Conservation (phyloP, 768 basidiomycete genomes). For the Boletus pseudopeckii region DNA sequence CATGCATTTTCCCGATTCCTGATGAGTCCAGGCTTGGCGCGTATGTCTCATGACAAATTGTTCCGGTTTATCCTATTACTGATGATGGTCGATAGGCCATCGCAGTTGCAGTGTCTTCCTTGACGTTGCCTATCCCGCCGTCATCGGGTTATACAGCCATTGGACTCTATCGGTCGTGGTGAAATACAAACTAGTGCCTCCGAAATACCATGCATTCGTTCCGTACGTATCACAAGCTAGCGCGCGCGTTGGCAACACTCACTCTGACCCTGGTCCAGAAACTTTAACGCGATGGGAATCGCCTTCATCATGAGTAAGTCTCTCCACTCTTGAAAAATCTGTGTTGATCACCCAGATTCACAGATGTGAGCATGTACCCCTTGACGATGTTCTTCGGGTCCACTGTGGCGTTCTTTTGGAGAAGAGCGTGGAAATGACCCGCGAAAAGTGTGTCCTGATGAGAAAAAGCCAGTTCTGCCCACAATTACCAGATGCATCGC, state of each 20-base stretch:
- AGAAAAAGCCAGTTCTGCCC: not conserved
- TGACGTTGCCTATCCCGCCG: not conserved
- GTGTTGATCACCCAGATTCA: not conserved
- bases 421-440: not conserved
- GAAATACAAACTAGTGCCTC: constrained; percentile 1
- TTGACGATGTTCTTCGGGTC: not conserved
- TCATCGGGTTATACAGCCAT: not conserved
- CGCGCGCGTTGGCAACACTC: not conserved
- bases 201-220: constrained; percentile 1
- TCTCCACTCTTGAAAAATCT: not conserved
- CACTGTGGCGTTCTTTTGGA: not conserved
- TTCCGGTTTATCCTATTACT: not conserved
- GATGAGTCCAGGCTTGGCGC: constrained; percentile 1
- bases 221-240: not conserved
- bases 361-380: not conserved
- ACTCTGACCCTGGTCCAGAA: not conserved
- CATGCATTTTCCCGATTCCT: constrained; percentile 4
- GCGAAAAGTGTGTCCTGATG: not conserved
- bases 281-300: not conserved
- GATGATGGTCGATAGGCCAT: not conserved
- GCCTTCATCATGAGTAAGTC: not conserved
- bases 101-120: not conserved
- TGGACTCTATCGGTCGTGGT: not conserved
- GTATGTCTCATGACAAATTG: not conserved
- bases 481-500: constrained; percentile 28